Evolutionary conservation across 2,329 filamentous ascomycete genomes (phyloP), one percentile per base, ranked within the genome.

Genomic region (Dactylellina sp.): DNA sequence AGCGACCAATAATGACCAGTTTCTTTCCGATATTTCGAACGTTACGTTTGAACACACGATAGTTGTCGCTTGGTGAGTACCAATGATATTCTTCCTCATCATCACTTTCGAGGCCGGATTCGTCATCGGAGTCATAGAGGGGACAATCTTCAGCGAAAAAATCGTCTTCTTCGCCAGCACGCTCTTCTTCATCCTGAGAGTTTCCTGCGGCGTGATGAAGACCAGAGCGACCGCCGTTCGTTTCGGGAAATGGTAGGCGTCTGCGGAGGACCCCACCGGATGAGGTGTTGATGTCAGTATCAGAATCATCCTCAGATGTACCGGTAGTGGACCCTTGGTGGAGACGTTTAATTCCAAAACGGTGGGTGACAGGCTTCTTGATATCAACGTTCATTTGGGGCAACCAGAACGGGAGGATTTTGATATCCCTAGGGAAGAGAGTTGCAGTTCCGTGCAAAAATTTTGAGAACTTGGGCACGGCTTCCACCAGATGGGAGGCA

Each of bases 401-500:
- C 85, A 94, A 91, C 95, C 95, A 99, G 84, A 92, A 99, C 0
- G 95, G 95, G 4, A 99, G 85, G 11, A 99, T 85, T 52, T 97
- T 85, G 81, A 99, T 99, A 63, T 91, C 88, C 47, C 89, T 86
- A 0, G 93, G 93, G 81, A 97, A 96, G 49, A 99, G 83, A 9
- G 88, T 91, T 7, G 94, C 94, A 1, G 90, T 93, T 71, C 95
- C 95, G 81, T 99, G 95, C 70, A 99, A 98, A 81, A 98, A 99
- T 83, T 99, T 99, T 79, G 93, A 97, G 82, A 98, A 99, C 80
- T 99, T 99, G 75, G 95, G 95, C 1, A 99, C 93, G n/a, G 95
- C 93, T 83, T 99, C 95, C 1, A 99, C 95, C 14, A 99, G 86
- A 83, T 99, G 95, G 75, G 93, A 97, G 11, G 92, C 87, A 47